Percentiles rank a stretch among this genome's conserved stretches.
phyloP scores from a whole-genome alignment of 164 flowering plant genomes.

The Stephania cephalantha region DNA sequence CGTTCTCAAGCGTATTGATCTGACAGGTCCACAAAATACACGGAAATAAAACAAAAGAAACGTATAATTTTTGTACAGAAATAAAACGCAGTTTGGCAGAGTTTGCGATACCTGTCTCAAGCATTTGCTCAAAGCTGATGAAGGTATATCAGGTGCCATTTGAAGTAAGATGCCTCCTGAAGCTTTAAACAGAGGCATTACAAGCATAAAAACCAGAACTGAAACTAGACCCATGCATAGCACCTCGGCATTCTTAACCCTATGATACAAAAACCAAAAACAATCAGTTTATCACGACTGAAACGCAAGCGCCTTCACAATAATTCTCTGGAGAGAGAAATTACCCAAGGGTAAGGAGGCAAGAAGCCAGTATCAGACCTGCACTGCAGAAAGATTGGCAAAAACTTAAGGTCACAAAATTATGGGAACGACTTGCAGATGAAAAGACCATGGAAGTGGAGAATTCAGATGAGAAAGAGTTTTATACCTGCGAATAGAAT shows the following conservation, averaged over 20 bases:
- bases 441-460: conserved; percentile 2
- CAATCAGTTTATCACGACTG: background rate
- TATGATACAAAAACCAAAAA: conserved; percentile 18
- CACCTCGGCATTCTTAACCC: conserved; percentile 95
- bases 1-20: conserved; percentile 70
- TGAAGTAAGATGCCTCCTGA: conserved; percentile 81
- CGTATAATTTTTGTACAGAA: background rate
- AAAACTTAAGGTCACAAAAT: conserved; percentile 18
- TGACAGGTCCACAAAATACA: conserved; percentile 16
- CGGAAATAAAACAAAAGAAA: background rate
- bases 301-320: background rate
- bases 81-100: background rate
- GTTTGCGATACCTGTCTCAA: conserved; percentile 57
- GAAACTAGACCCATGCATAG: conserved; percentile 91
- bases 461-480: conserved; percentile 2
- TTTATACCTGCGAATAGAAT: conserved; percentile 88
- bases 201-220: conserved; percentile 71
- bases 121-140: conserved; percentile 83
- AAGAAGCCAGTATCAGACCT: conserved; percentile 93
- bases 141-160: conserved; percentile 69
- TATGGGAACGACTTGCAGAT: background rate
- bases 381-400: conserved; percentile 60
- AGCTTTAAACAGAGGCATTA: conserved; percentile 77
- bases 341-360: conserved; percentile 89
- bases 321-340: background rate